Evolutionary conservation across 352 stramenopile species (phyloP).

Genomic region (Pseudoperonospora humuli): DNA sequence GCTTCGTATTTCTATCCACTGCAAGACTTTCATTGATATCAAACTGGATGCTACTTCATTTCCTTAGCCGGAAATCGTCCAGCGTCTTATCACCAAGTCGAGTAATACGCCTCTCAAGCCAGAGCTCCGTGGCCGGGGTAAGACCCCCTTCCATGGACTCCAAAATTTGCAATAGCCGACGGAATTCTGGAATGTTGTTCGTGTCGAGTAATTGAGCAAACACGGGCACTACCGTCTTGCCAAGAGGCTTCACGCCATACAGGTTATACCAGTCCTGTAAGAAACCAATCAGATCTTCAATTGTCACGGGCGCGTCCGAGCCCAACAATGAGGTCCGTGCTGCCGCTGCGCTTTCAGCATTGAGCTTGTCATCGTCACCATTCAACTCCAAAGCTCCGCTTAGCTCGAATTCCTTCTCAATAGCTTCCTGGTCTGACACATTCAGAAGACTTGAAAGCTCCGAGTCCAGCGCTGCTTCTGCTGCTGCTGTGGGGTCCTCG

Average conservation of each 20-base stretch:
- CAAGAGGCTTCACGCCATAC: slow-evolving; percentile 49
- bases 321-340: slow-evolving; percentile 21
- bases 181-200: slow-evolving; percentile 51
- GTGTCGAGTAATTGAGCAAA: slow-evolving; percentile 45
- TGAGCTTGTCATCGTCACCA: slow-evolving; percentile 31
- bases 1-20: slow-evolving; percentile 8
- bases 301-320: slow-evolving; percentile 30
- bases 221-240: slow-evolving; percentile 72
- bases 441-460: slow-evolving; percentile 30
- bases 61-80: slow-evolving; percentile 48
- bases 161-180: slow-evolving; percentile 65
- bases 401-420: slow-evolving; percentile 39
- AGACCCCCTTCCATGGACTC: slow-evolving; percentile 68
- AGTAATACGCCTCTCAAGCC: slow-evolving; percentile 63
- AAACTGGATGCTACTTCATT: slow-evolving; percentile 11
- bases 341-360: slow-evolving; percentile 12
- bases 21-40: slow-evolving; percentile 14
- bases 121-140: slow-evolving; percentile 52
- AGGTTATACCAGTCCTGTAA: slow-evolving; percentile 86
- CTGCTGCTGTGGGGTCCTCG: slow-evolving; percentile 5
- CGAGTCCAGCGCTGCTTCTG: slow-evolving; percentile 20
- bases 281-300: slow-evolving; percentile 63
- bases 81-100: slow-evolving; percentile 39
- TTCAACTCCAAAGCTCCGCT: slow-evolving; percentile 31
- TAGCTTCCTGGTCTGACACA: slow-evolving; percentile 32